Base-by-base conservation (phyloP, 306 rosid genomes). In the cucumber (Cucumis sativus) region DNA sequence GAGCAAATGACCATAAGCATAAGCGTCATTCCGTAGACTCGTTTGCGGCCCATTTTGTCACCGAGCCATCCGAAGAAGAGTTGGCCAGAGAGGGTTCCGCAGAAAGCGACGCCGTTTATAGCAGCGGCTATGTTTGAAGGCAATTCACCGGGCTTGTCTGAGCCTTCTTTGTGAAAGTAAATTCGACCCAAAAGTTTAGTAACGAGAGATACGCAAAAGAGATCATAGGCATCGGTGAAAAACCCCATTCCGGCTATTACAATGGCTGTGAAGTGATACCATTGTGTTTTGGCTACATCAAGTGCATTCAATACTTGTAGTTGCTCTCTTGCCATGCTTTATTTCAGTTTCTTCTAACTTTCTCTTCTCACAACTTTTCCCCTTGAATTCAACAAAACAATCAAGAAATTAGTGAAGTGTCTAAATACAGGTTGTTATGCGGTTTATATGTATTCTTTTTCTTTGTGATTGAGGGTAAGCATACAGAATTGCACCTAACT, bases 31-130 rank as follows among this genome's bases (percentile, higher is more conserved):
- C 98, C 97, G 23, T 93, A 93, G 45, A 91, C 97, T 0, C 88
- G 86, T 75, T 93, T 93, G 6, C 98, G 82, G 6, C 98, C 97
- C 87, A 93, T 41, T 73, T 93, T 93, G 84, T 93, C 97, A 17
- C 98, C 98, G 1, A 93, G 96, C 98, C 98, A 93, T 1, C 98
- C 98, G 70, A 93, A 93, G 86, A 93, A 91, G 57, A 93, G 93
- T 59, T 93, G 98, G 76, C 98, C 98, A 0, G 87, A 56, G 12
- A 91, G 90, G n/a, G 98, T 87, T 5, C 98, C 98, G 51, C 92
- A 86, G 75, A 93, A 89, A 54, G 97, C 97, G 10, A 93, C 98
- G 21, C 97, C 97, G 61, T 89, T 93, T 57, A 91, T 85, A 39
- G 98, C 96, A 45, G 97, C 87, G 0, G 96, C 74, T 30, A 93